A percentile compares a stretch with the other conserved stretches of the same genome.
Evolutionary conservation across 2,329 filamentous ascomycete species (phyloP).

Genomic region (Ascosphaera aggregata): DNA sequence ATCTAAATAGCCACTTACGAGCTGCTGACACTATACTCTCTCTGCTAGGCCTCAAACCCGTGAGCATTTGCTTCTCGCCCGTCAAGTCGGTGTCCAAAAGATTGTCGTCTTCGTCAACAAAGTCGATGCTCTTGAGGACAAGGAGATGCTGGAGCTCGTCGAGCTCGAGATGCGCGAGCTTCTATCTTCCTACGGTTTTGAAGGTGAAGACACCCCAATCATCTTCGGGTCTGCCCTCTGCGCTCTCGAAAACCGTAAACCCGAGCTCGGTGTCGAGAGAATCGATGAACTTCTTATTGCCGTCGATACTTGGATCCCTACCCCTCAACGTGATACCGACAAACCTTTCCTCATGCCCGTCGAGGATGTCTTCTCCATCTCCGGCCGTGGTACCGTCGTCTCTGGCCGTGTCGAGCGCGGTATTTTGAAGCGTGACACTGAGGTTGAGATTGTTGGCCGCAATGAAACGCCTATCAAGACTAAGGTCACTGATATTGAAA

Average conservation of each 20-base stretch:
- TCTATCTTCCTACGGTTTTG: constrained; percentile 77
- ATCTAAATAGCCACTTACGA: background rate
- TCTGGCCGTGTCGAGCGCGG: constrained; percentile 96
- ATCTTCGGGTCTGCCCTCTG: constrained; percentile 92
- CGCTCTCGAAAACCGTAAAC: constrained; percentile 65
- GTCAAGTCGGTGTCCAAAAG: constrained; percentile 93
- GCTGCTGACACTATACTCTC: constrained; percentile 1
- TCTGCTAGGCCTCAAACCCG: constrained; percentile 69
- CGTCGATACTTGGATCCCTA: constrained; percentile 92
- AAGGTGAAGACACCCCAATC: constrained; percentile 94
- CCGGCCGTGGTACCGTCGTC: constrained; percentile 86
- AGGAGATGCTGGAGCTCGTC: constrained; percentile 98
- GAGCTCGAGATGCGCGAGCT: constrained; percentile 99
- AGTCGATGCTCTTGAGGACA: constrained; percentile 89
- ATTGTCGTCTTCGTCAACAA: constrained; percentile 99
- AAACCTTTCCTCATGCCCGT: constrained; percentile 99
- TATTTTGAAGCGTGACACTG: constrained; percentile 73
- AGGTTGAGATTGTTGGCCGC: constrained; percentile 89
- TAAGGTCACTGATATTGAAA: constrained; percentile 99
- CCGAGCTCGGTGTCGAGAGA: constrained; percentile 67
- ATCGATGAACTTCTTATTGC: constrained; percentile 80
- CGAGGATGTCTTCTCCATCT: constrained; percentile 77
- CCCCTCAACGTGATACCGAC: constrained; percentile 76
- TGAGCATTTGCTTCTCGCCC: constrained; percentile 92
- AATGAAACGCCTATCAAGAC: constrained; percentile 68